Evolutionary conservation across 164 flowering plant genomes (phyloP), one percentile per base, ranked within the genome.

Genomic region (Magnolia sinica): DNA sequence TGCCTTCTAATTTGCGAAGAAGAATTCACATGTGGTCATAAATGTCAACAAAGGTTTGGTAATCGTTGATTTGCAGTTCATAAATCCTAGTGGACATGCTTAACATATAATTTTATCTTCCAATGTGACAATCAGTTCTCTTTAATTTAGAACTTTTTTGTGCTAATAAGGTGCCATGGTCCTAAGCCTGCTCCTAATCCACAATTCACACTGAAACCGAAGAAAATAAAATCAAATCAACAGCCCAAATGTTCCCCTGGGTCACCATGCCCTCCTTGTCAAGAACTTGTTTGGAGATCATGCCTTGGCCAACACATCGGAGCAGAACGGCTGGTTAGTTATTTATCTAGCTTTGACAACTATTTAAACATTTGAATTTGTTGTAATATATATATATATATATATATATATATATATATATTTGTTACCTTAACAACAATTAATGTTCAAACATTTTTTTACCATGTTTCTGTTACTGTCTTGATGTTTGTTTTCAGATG

Each of bases 141-240:
- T 19, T 76, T 71, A 74, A 64, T 58, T 58, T 74, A n/a, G 37
- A n/a, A 27, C 49, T 13, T 24, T 6, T 71, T 74, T 66, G 29
- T 10, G 16, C 20, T 74, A 63, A 78, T 76, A 84, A 93, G 98
- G 85, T 95, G 98, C 72, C 98, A 95, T 87, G 98, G 91, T 65
- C 91, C 98, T 76, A 88, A 77, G 81, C 98, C 98, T 81, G 91
- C 98, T 73, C 95, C 98, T 70, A 87, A 87, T 61, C 93, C 88
- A 50, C 97, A 93, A 73, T 93, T 91, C 79, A 86, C 93, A 24
- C 83, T 93, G 82, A 92, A 89, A 83, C 94, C 98, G 67, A 95
- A 88, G 93, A 92, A 91, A 77, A 89, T 87, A 83, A 93, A 87
- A 82, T 76, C 73, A 37, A 81, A 85, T 79, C 83, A 75, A 79